These are phyloP conservation scores for Neoascochyta sp. DNA, from an alignment of 2,329 filamentous ascomycete genomes.

Conservation along the genomic window DNA sequence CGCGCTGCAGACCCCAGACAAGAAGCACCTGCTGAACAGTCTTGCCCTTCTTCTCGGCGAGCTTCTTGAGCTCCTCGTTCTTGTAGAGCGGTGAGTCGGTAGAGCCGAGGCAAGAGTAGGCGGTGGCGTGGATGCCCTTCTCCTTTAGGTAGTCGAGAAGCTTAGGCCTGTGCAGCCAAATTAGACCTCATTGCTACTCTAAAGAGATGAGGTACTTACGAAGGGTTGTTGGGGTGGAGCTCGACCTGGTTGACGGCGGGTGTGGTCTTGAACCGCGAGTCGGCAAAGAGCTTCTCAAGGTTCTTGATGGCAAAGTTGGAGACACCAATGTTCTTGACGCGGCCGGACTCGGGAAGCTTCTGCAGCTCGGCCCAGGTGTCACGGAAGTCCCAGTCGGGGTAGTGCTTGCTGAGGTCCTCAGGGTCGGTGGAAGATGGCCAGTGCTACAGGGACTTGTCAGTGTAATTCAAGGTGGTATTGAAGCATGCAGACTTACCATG, in stretches of 20 bases:
- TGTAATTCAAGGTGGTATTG: background rate
- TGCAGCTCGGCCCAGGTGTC: slow-evolving; percentile 74
- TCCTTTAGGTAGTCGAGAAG: slow-evolving; percentile 67
- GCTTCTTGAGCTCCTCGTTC: slow-evolving; percentile 58
- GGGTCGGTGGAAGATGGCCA: slow-evolving; percentile 66
- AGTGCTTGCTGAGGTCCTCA: slow-evolving; percentile 61
- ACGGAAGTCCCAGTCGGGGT: slow-evolving; percentile 75
- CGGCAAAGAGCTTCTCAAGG: slow-evolving; percentile 67
- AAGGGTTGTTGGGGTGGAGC: slow-evolving; percentile 75
- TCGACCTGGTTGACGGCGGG: slow-evolving; percentile 79
- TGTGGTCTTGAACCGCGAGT: slow-evolving; percentile 59
- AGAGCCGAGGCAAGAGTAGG: slow-evolving; percentile 70
- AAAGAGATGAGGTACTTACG: slow-evolving; percentile 29
- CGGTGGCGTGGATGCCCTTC: slow-evolving; percentile 72
- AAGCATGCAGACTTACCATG: slow-evolving; percentile 44
- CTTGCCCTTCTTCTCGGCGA: slow-evolving; percentile 64
- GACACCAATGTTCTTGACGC: slow-evolving; percentile 77
- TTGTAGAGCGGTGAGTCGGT: slow-evolving; percentile 67
- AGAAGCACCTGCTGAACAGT: slow-evolving; percentile 73
- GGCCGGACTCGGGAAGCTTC: slow-evolving; percentile 64
- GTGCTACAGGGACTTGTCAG: slow-evolving; percentile 24
- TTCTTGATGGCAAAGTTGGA: slow-evolving; percentile 83
- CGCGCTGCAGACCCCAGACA: slow-evolving; percentile 76
- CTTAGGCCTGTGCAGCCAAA: slow-evolving; percentile 63
- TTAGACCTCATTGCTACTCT: slow-evolving; percentile 11